Percentiles rank a stretch among this genome's conserved stretches.
phyloP scores from a whole-genome alignment of 352 stramenopile genomes.

The Phytophthora ohioensis region DNA sequence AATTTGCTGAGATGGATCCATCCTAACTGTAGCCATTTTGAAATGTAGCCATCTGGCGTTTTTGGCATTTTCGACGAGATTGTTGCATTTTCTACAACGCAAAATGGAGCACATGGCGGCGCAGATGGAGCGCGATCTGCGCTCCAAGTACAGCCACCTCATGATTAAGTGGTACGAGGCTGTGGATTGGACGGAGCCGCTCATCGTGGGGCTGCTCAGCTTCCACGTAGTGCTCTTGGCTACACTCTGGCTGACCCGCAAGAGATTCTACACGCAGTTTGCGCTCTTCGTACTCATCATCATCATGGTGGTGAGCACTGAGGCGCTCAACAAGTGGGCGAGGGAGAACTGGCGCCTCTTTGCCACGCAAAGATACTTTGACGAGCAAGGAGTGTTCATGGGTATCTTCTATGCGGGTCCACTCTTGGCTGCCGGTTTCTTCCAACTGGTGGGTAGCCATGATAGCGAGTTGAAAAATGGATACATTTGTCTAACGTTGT shows the following conservation, averaged over 20 bases:
- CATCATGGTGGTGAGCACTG: constrained; percentile 58
- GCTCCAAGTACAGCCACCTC: constrained; percentile 73
- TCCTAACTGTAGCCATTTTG: too few relatives aligned
- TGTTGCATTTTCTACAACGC: constrained; percentile 7
- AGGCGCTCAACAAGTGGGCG: constrained; percentile 74
- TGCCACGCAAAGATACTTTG: constrained; percentile 88
- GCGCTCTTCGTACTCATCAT: constrained; percentile 76
- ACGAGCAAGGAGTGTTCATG: constrained; percentile 83
- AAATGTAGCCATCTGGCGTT: too few relatives aligned
- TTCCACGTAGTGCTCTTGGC: constrained; percentile 68
- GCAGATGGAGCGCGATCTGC: constrained; percentile 75
- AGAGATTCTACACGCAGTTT: constrained; percentile 64
- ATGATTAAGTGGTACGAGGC: constrained; percentile 88
- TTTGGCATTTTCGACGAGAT: too few relatives aligned
- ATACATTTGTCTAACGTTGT: constrained; percentile 13
- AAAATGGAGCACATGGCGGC: constrained; percentile 69
- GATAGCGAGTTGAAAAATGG: not conserved
- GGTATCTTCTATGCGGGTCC: constrained; percentile 84
- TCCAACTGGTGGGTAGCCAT: constrained; percentile 64
- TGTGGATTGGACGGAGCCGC: constrained; percentile 81
- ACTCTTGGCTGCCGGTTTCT: constrained; percentile 77
- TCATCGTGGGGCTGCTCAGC: constrained; percentile 65
- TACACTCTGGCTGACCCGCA: constrained; percentile 63
- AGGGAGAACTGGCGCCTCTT: constrained; percentile 66
- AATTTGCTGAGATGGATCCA: too few relatives aligned